A percentile compares a stretch with the other conserved stretches of the same genome.
These are phyloP conservation scores for Abelmoschus esculentus DNA, from an alignment of 345 rosid species.

Conservation along the genomic window DNA sequence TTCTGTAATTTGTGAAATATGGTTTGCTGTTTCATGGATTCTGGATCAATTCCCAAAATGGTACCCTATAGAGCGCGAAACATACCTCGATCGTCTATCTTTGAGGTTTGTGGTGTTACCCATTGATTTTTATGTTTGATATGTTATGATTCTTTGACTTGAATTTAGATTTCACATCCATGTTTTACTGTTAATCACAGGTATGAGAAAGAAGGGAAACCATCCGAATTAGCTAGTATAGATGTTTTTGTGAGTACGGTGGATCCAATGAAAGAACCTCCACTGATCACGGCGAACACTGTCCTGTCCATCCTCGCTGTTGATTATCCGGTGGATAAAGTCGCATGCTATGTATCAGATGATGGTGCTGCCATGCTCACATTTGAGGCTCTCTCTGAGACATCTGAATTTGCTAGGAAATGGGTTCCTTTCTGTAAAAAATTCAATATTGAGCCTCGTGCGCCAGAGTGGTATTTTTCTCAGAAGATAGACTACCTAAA, in stretches of 20 bases:
- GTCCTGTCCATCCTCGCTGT: no score
- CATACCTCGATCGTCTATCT: conserved; percentile 90
- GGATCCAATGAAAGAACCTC: conserved; percentile 97
- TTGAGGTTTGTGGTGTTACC: conserved; percentile 47
- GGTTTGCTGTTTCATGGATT: conserved; percentile 98
- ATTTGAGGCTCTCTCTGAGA: conserved; percentile 96
- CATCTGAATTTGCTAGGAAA: conserved; percentile 89
- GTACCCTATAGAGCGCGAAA: conserved; percentile 82
- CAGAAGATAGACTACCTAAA: conserved; percentile 91
- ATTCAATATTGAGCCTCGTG: conserved; percentile 86
- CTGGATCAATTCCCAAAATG: conserved; percentile 98
- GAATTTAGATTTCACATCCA: background rate
- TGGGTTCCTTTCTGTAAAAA: conserved; percentile 99
- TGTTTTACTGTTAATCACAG: conserved; percentile 32
- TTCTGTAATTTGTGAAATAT: conserved; percentile 93
- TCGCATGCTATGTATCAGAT: conserved; percentile 71
- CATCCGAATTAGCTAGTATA: conserved; percentile 67
- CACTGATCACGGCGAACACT: conserved; percentile 87
- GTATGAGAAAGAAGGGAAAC: conserved; percentile 97
- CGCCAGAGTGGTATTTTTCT: conserved; percentile 96
- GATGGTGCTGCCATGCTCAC: conserved; percentile 99
- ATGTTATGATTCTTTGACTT: conserved; percentile 3
- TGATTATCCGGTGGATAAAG: no score
- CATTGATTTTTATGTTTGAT: background rate
- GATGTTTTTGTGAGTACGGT: conserved; percentile 33